Conservation (phyloP, 2,329 filamentous ascomycete species). For the Fusarium sp. region DNA sequence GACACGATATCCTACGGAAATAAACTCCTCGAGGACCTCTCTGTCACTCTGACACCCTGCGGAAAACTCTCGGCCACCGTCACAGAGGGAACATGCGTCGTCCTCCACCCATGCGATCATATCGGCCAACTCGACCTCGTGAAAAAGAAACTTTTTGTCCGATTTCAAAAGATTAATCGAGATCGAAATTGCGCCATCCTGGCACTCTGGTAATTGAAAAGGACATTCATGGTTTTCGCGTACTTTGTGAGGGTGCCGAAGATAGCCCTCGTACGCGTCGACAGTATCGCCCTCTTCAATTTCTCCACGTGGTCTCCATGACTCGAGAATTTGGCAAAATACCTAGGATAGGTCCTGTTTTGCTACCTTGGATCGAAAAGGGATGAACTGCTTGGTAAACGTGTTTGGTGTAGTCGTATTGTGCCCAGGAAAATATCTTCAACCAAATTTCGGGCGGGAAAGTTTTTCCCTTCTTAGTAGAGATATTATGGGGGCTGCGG, state of each 20-base stretch:
- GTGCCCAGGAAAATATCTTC: not conserved
- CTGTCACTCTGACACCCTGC: not conserved
- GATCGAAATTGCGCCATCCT: not conserved
- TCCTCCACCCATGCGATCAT: not conserved
- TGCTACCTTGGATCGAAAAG: no score
- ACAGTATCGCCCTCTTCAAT: no score
- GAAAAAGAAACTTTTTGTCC: not conserved
- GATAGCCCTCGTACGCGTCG: no score
- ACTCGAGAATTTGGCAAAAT: no score
- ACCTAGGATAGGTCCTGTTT: no score
- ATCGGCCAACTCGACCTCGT: fast-evolving
- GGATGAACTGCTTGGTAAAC: not conserved
- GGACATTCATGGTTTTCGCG: no score
- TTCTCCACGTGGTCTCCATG: no score
- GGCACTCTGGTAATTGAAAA: not conserved
- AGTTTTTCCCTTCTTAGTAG: not conserved
- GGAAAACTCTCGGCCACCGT: not conserved
- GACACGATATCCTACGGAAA: no score
- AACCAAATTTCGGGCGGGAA: not conserved
- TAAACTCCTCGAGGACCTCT: no score
- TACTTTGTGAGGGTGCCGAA: no score
- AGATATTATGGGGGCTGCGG: not conserved
- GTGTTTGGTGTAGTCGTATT: not conserved
- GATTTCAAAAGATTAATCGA: not conserved
- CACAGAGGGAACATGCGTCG: not conserved